Evolutionary conservation across 148 eudicot genomes (phyloP).

Genomic region (Nepenthes mirabilis): DNA sequence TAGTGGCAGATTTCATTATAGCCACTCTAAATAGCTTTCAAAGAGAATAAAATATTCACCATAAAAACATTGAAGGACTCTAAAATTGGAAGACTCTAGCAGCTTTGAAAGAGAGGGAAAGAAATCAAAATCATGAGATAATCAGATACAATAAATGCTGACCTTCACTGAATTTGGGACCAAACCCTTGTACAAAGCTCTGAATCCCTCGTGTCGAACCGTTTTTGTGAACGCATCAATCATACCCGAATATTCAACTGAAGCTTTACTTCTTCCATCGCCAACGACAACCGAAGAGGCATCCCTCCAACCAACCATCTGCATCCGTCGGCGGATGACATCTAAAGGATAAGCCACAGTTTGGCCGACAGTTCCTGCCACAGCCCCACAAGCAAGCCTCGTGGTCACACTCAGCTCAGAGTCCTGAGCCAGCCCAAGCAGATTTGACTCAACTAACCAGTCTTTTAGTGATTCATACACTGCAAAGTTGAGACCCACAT

Average conservation of each 20-base stretch:
- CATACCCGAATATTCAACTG: slow-evolving; percentile 71
- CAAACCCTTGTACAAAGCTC: slow-evolving; percentile 89
- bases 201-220: slow-evolving; percentile 67
- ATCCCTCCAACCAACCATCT: slow-evolving; percentile 92
- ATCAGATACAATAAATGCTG: slow-evolving; percentile 6
- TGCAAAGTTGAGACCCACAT: slow-evolving; percentile 86
- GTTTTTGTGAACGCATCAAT: slow-evolving; percentile 80
- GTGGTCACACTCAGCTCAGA: slow-evolving; percentile 56
- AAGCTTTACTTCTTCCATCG: slow-evolving; percentile 43
- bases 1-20: too few relatives aligned
- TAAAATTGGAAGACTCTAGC: not conserved
- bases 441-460: slow-evolving; percentile 53
- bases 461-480: slow-evolving; percentile 87
- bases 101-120: too few relatives aligned
- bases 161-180: slow-evolving; percentile 96
- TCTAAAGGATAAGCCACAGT: slow-evolving; percentile 92
- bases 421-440: slow-evolving; percentile 45
- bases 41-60: not conserved
- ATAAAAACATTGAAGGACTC: not conserved
- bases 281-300: slow-evolving; percentile 73
- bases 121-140: not conserved
- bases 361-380: slow-evolving; percentile 86
- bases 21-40: not conserved
- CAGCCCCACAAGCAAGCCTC: slow-evolving; percentile 89
- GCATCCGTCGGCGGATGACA: slow-evolving; percentile 90